Evolutionary conservation across 73 alveolate species (phyloP).

Genomic region (Symbiodinium natans): DNA sequence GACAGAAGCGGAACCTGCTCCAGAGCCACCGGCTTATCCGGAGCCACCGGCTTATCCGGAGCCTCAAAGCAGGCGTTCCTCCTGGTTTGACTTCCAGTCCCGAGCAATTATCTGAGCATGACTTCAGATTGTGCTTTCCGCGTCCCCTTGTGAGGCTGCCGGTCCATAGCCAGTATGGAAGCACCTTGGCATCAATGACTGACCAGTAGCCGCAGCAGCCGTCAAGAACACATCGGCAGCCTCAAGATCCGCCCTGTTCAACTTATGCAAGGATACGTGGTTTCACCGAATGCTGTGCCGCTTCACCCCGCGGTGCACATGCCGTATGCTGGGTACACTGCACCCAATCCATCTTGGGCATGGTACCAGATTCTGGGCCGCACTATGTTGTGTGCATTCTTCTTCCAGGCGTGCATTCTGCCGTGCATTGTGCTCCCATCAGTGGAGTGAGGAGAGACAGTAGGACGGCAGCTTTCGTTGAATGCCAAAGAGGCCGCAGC

Average conservation of each 20-base stretch:
- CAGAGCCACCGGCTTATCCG: conserved; percentile 3
- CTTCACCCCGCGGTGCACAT: neutral
- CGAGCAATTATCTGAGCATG: too few species aligned
- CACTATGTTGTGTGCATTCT: too few species aligned
- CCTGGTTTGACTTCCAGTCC: neutral
- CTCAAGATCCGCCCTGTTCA: neutral
- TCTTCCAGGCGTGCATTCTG: too few species aligned
- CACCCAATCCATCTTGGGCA: neutral
- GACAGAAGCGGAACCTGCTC: neutral
- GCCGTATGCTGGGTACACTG: neutral
- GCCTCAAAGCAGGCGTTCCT: neutral
- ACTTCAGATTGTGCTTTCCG: too few species aligned
- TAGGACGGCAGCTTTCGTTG: too few species aligned
- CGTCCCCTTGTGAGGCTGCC: neutral
- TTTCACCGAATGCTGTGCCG: neutral
- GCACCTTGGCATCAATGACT: neutral
- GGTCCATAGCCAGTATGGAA: neutral
- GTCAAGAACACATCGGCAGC: neutral
- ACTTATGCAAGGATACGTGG: neutral
- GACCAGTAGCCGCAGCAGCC: too few species aligned
- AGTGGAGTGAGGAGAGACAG: too few species aligned
- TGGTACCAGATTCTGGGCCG: neutral
- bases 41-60: too few species aligned
- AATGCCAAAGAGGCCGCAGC: neutral
- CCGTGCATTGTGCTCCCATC: too few species aligned